Evolutionary conservation across 805 yeast species (phyloP).

Genomic region (Starmerella stigmatis): DNA sequence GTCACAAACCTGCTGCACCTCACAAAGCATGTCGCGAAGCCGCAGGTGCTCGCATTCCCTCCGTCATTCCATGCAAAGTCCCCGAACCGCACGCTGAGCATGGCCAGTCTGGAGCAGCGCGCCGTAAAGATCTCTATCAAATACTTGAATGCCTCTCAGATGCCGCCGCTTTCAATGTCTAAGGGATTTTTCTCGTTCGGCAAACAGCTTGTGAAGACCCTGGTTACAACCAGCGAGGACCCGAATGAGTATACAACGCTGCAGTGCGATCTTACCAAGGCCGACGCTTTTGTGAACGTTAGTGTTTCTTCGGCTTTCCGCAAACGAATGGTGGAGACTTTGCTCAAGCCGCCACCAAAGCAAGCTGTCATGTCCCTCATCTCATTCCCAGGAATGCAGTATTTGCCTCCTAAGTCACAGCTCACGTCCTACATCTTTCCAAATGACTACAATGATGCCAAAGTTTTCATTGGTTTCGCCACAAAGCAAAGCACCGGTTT

Average conservation of each 20-base stretch:
- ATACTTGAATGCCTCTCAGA: slow-evolving; percentile 33
- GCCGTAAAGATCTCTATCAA: slow-evolving; percentile 27
- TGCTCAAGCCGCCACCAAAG: slow-evolving; percentile 35
- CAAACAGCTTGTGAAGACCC: slow-evolving; percentile 25
- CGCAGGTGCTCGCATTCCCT: slow-evolving; percentile 24
- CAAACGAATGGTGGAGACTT: slow-evolving; percentile 30
- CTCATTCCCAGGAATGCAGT: slow-evolving; percentile 1
- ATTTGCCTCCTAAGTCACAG: slow-evolving; percentile 16
- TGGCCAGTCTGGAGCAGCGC: slow-evolving; percentile 24
- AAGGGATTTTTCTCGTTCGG: slow-evolving; percentile 28
- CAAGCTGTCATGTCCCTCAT: slow-evolving; percentile 31
- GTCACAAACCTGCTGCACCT: slow-evolving; percentile 24
- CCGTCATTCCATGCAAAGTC: slow-evolving; percentile 22
- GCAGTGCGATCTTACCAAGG: slow-evolving; percentile 26
- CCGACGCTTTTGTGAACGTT: slow-evolving; percentile 29
- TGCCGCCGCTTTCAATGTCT: slow-evolving; percentile 21
- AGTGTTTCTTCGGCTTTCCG: slow-evolving; percentile 28
- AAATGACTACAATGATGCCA: slow-evolving; percentile 30
- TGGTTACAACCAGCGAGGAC: slow-evolving; percentile 25
- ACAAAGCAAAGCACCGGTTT: slow-evolving; percentile 35
- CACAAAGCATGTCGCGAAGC: slow-evolving; percentile 24
- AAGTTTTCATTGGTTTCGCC: slow-evolving; percentile 35
- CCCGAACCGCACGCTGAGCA: slow-evolving; percentile 25
- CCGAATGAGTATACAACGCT: slow-evolving; percentile 30
- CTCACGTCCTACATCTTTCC: slow-evolving; percentile 33